These are phyloP conservation scores for Serendipita sp. DNA, from an alignment of 768 basidiomycete species.

Conservation along the genomic window DNA sequence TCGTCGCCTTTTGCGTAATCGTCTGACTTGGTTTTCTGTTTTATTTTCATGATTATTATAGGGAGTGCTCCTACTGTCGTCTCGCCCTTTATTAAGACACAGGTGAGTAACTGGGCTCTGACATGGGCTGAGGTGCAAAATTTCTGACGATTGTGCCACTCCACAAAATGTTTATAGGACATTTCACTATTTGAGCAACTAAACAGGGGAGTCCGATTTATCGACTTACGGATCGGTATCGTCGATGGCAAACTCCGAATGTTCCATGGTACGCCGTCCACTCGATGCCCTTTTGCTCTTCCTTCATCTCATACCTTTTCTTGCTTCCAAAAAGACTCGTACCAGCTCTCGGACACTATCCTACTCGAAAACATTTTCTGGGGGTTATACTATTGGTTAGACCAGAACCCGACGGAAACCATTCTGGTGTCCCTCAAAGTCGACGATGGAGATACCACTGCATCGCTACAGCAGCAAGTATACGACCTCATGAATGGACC, in stretches of 20 bases:
- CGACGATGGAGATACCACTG: slow-evolving; percentile 32
- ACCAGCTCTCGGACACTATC: slow-evolving; percentile 31
- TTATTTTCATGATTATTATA: no score
- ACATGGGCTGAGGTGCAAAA: no score
- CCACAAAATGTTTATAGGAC: slow-evolving; percentile 6
- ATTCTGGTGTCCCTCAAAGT: slow-evolving; percentile 37
- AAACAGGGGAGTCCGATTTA: slow-evolving; percentile 15
- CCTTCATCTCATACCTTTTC: neutral
- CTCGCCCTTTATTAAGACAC: neutral
- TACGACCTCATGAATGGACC: slow-evolving; percentile 27
- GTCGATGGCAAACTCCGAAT: slow-evolving; percentile 11
- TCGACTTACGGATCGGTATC: slow-evolving; percentile 15
- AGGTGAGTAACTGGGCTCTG: no score
- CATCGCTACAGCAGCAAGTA: slow-evolving; percentile 27
- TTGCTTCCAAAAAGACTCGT: slow-evolving; percentile 12
- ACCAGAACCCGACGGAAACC: slow-evolving; percentile 36
- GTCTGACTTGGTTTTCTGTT: no score
- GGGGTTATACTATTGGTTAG: slow-evolving; percentile 36
- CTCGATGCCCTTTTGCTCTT: neutral
- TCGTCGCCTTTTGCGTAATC: neutral
- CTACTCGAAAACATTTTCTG: slow-evolving; percentile 35
- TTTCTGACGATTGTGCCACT: neutral
- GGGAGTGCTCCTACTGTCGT: neutral
- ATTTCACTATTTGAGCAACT: slow-evolving; percentile 13
- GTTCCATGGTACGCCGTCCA: slow-evolving; percentile 11